phyloP scores from a whole-genome alignment of 768 basidiomycete species.

The Suillus variegatus region DNA sequence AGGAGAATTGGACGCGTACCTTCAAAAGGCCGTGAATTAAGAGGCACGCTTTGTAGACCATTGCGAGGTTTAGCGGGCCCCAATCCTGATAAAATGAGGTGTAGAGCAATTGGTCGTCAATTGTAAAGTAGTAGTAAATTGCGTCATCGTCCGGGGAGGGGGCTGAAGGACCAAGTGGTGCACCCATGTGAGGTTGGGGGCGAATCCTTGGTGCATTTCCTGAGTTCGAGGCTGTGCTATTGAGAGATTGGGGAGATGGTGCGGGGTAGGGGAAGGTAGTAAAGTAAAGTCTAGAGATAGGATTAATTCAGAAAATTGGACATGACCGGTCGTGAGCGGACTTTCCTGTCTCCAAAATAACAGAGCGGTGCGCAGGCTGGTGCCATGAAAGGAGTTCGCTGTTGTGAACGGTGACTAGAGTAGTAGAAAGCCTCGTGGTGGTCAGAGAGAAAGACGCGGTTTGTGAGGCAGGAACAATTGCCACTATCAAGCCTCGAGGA shows the following conservation, averaged over 20 bases:
- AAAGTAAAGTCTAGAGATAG: constrained; percentile 69
- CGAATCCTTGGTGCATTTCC: constrained; percentile 63
- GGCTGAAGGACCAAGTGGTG: constrained; percentile 50
- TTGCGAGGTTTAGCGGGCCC: constrained; percentile 90
- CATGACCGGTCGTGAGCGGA: constrained; percentile 15
- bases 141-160: constrained; percentile 72
- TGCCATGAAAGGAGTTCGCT: constrained; percentile 30
- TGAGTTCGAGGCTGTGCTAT: constrained; percentile 53
- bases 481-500: constrained; percentile 26
- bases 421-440: constrained; percentile 5
- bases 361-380: constrained; percentile 73
- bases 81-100: constrained; percentile 94
- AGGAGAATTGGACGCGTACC: constrained; percentile 42
- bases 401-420: neutral
- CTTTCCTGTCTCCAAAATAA: constrained; percentile 76
- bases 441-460: constrained; percentile 14
- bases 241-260: constrained; percentile 66
- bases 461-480: constrained; percentile 16
- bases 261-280: constrained; percentile 83
- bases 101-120: constrained; percentile 91
- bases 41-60: constrained; percentile 92
- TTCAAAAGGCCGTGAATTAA: constrained; percentile 88
- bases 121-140: constrained; percentile 86
- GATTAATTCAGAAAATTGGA: constrained; percentile 11
- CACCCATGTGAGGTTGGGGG: constrained; percentile 56